Evolutionary conservation across 495 filamentous ascomycete genomes (phyloP).

Genomic region (Tetracladium setigerum): DNA sequence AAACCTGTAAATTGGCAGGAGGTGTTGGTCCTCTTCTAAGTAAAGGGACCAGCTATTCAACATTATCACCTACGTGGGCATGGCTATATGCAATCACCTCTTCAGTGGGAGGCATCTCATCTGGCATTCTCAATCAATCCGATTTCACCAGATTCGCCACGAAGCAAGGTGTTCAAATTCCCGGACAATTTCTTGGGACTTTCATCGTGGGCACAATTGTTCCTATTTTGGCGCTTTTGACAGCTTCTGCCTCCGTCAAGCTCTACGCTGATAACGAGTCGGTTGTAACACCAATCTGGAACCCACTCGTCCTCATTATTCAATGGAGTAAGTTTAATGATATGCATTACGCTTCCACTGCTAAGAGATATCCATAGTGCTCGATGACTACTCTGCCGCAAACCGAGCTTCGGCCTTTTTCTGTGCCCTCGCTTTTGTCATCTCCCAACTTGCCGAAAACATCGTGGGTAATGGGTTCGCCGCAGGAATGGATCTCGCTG

Average conservation of each 20-base stretch:
- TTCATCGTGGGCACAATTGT: slow-evolving; percentile 22
- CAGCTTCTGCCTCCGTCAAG: slow-evolving; percentile 26
- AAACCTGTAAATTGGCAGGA: too few species aligned
- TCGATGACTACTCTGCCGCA: slow-evolving; percentile 9
- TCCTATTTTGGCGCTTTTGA: slow-evolving; percentile 27
- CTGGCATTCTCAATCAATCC: slow-evolving; percentile 13
- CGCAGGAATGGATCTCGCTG: slow-evolving; percentile 35
- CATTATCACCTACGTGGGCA: slow-evolving; percentile 7
- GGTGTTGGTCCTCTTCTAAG: slow-evolving; percentile 1
- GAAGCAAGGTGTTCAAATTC: slow-evolving; percentile 19
- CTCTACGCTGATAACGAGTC: slow-evolving; percentile 20
- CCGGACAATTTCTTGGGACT: slow-evolving; percentile 22
- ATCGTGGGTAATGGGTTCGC: slow-evolving; percentile 27
- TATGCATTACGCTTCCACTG: background rate
- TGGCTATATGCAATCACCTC: too few species aligned
- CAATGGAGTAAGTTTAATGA: slow-evolving; percentile 16
- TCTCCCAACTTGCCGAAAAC: slow-evolving; percentile 25
- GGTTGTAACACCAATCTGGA: slow-evolving; percentile 23
- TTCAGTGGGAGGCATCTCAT: too few species aligned
- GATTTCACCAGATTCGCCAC: slow-evolving; percentile 26
- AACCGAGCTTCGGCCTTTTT: slow-evolving; percentile 25
- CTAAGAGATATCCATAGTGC: slow-evolving; percentile 1
- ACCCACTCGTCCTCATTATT: slow-evolving; percentile 27
- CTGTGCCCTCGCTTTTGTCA: slow-evolving; percentile 18
- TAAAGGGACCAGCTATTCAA: slow-evolving; percentile 21